These are phyloP conservation scores for Gypsophila paniculata DNA, from an alignment of 179 eudicot species.

Conservation along the genomic window DNA sequence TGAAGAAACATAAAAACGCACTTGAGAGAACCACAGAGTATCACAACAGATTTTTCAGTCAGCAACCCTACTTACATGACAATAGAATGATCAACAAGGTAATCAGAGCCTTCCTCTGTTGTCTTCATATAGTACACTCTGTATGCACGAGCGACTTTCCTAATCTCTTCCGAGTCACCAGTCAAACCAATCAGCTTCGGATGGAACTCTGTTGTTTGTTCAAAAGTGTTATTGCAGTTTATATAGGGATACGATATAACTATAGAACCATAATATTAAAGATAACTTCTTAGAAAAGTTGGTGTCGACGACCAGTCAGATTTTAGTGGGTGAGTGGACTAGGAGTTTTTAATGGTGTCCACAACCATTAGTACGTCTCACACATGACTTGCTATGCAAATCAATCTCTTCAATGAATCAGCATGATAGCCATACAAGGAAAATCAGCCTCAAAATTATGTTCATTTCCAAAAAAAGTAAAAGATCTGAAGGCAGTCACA, in stretches of 20 bases:
- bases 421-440: not conserved
- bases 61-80: slow-evolving; percentile 59
- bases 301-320: not conserved
- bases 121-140: slow-evolving; percentile 98
- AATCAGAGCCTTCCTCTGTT: slow-evolving; percentile 86
- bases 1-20: not conserved
- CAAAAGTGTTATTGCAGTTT: slow-evolving; percentile 4
- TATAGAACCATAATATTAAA: not conserved
- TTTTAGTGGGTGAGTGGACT: not conserved
- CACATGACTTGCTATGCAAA: not conserved
- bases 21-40: not conserved
- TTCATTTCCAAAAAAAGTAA: not conserved
- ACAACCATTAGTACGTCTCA: not conserved
- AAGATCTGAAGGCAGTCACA: no score
- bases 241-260: not conserved
- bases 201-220: slow-evolving; percentile 65
- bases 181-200: slow-evolving; percentile 85
- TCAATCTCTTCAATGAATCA: not conserved
- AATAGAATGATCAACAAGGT: slow-evolving; percentile 94
- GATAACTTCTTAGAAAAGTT: no score
- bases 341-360: not conserved
- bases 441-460: not conserved
- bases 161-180: slow-evolving; percentile 71
- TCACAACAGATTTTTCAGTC: not conserved
- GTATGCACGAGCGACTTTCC: slow-evolving; percentile 84